phyloP scores from a whole-genome alignment of 1,284 basidiomycete genomes.

The Cystobasidiaceae sp. region DNA sequence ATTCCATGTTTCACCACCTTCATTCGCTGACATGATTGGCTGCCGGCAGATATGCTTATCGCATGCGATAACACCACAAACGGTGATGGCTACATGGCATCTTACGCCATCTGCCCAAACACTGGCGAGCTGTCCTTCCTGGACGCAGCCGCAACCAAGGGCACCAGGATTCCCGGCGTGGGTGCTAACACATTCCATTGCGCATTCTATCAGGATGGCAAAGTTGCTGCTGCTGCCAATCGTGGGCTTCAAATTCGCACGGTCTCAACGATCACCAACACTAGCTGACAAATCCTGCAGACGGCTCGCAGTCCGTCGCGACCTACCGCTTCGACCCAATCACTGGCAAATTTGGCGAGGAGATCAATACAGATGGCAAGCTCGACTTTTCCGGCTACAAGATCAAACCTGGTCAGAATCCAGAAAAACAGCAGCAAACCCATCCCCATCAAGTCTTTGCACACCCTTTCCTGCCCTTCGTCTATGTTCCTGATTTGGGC shows the following conservation, averaged over 20 bases:
- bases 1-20: neutral
- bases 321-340: neutral
- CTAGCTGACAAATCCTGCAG: no score
- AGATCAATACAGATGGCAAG: neutral
- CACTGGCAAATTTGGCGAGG: constrained; percentile 7
- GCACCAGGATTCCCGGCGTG: neutral
- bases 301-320: neutral
- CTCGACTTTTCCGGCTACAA: neutral
- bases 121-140: constrained; percentile 7
- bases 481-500: neutral
- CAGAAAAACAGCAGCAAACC: neutral
- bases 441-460: neutral
- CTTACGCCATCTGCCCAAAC: neutral
- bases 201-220: neutral
- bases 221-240: neutral
- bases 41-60: neutral
- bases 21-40: neutral
- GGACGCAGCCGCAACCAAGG: neutral
- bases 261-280: no score
- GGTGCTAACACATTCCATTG: neutral
- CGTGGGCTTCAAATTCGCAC: no score
- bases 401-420: neutral
- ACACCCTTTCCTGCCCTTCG: neutral
- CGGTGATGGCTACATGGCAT: neutral
- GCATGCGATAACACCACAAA: neutral